Evolutionary conservation across 1,284 basidiomycete species (phyloP), one percentile per base, ranked within the genome.

Genomic region (Amylostereum areolatum): DNA sequence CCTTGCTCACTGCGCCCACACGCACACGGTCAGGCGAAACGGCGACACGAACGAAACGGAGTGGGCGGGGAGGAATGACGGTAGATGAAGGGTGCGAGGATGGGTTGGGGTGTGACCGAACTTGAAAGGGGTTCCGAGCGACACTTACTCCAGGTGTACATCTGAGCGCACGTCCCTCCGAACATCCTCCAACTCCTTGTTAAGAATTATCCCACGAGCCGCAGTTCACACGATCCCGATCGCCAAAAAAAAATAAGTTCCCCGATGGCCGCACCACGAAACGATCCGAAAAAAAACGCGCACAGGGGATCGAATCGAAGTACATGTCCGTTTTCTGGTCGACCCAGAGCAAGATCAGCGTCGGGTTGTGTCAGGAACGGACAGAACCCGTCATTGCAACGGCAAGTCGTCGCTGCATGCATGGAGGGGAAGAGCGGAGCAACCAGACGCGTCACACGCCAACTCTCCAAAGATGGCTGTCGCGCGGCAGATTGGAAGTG

Each of bases 251-350:
- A n/a, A n/a, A n/a, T n/a, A n/a, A n/a, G n/a, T n/a, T n/a, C n/a
- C n/a, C n/a, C 33, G n/a, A n/a, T n/a, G n/a, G 33, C 33, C 33
- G 33, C 33, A 27, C 24, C 10, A 25, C 24, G 41, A 35, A 9
- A n/a, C n/a, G 11, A 24, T 36, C n/a, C 33, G 44, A 12, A 34
- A 12, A n/a, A 2, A 40, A 34, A 9, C 1, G 53, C 59, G 12
- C 47, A 75, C 74, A 64, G 63, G 46, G 69, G 35, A 74, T 70
- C 2, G 71, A 62, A 28, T 73, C 67, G 47, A 74, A 72, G 53
- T 74, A 78, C 70, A 75, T 71, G 45, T 74, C 70, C 32, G 66
- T n/a, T 73, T 56, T 78, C 74, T 78, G 50, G 12, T n/a, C n/a
- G n/a, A n/a, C n/a, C n/a, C n/a, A n/a, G n/a, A 24, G n/a, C 11